Base-by-base conservation (phyloP, 495 filamentous ascomycete species). In the Penicillium pulvis region DNA sequence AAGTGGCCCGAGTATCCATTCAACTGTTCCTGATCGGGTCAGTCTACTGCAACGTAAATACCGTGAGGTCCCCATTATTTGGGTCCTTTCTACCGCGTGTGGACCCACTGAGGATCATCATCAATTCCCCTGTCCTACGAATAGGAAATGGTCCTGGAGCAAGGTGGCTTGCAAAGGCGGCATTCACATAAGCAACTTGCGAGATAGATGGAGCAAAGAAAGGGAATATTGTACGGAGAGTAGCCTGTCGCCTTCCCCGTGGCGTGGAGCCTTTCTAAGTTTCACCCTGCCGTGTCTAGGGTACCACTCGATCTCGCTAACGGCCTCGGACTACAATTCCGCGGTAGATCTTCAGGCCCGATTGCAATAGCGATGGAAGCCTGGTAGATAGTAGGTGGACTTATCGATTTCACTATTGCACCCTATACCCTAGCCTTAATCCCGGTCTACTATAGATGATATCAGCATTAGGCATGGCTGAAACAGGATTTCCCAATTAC, bases 331-430 rank as follows among this genome's bases (percentile, higher is more conserved):
- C 44, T 39, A 16, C 41, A 49, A 55, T 60, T 58, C 61, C 61
- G 57, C 57, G 57, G 61, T 60, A 55, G 62, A 64, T 64, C 62
- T 7, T 47, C 54, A 58, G 58, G 43, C 55, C 58, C 55, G 62
- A 64, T 64, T 50, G 43, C 51, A 43, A 60, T 60, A 30, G 5
- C 11, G 26, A 49, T 49, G 14, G 12, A 31, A 31, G 24, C 16
- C 46, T 17, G 14, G 5, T 30, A 28, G 10, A 12, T 30, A 24
- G 14, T 24, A 47, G 19, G 20, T 45, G 33, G 39, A 41, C 39
- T 41, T 41, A 41, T 41, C 39, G 39, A 41, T 41, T 41, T 41
- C 39, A 41, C 39, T 41, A 41, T 41, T 41, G 16, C 16, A 41
- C 35, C 14, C 35, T 39, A 41, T 36, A 14, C 33, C 33, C 33